Conservation (phyloP, 2,329 filamentous ascomycete species). For the Paecilomyces variotii region DNA sequence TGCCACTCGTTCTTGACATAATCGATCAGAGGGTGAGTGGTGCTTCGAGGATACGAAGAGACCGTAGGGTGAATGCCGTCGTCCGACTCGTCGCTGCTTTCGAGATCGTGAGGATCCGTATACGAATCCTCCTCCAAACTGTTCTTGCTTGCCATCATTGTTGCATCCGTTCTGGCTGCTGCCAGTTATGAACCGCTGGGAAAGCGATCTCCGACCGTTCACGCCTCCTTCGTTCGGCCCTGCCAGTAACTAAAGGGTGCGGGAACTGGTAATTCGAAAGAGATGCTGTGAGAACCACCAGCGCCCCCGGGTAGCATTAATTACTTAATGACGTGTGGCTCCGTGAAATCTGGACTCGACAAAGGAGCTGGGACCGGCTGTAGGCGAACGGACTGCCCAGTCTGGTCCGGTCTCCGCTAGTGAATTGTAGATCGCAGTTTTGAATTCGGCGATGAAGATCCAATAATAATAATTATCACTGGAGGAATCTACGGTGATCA, state of each 20-base stretch:
- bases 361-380: neutral
- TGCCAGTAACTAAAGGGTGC: neutral
- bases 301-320: neutral
- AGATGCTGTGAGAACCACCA: neutral
- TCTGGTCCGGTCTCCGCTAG: neutral
- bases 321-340: neutral
- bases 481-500: neutral
- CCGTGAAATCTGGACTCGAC: neutral
- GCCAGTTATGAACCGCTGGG: neutral
- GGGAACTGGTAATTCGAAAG: neutral
- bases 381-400: neutral
- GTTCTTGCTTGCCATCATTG: neutral
- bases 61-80: conserved; percentile 9
- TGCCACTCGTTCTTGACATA: conserved; percentile 34
- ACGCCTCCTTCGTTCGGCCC: neutral
- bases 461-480: neutral
- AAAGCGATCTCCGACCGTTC: neutral
- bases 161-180: neutral
- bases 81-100: conserved; percentile 12
- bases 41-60: conserved; percentile 8
- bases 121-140: neutral
- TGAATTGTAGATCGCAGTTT: neutral
- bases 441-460: neutral
- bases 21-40: conserved; percentile 27
- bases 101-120: neutral